These are phyloP conservation scores for Neofusicoccum sp. DNA, from an alignment of 2,329 filamentous ascomycete species.

Conservation along the genomic window DNA sequence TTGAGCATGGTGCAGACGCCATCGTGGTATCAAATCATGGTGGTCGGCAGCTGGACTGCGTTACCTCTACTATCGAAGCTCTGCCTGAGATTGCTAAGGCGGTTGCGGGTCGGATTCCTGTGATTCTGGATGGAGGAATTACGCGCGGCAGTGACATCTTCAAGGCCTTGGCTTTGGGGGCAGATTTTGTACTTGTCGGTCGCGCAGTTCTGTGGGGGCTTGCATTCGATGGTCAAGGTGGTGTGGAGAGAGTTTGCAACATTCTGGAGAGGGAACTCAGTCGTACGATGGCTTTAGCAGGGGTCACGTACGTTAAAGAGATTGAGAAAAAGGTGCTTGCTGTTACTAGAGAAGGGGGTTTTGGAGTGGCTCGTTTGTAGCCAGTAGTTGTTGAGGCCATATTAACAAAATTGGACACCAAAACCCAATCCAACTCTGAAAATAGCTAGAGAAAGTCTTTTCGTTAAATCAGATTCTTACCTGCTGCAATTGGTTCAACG, in stretches of 20 bases:
- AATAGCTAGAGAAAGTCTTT: too few relatives aligned
- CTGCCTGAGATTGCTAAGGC: constrained; percentile 51
- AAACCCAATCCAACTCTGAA: too few relatives aligned
- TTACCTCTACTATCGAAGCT: constrained; percentile 39
- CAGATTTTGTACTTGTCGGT: constrained; percentile 62
- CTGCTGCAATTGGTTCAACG: background rate
- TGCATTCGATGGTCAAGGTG: background rate
- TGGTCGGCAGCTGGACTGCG: constrained; percentile 53
- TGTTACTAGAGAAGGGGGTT: constrained; percentile 24
- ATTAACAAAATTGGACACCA: background rate
- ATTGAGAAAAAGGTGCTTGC: constrained; percentile 25
- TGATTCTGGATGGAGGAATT: constrained; percentile 66
- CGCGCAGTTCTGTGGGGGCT: constrained; percentile 55
- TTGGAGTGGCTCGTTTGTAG: constrained; percentile 24
- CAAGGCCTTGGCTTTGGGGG: constrained; percentile 66
- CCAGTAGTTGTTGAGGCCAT: background rate
- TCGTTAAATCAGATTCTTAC: background rate
- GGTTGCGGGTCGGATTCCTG: constrained; percentile 34
- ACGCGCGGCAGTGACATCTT: constrained; percentile 65
- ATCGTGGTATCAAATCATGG: constrained; percentile 56
- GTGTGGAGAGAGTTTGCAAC: constrained; percentile 12
- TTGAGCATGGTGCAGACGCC: constrained; percentile 47
- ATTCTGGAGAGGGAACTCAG: constrained; percentile 25
- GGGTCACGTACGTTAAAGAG: constrained; percentile 26
- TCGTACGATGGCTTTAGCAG: constrained; percentile 29